phyloP scores from a whole-genome alignment of 2,329 filamentous ascomycete species.

The Clonostachys rhizophaga region DNA sequence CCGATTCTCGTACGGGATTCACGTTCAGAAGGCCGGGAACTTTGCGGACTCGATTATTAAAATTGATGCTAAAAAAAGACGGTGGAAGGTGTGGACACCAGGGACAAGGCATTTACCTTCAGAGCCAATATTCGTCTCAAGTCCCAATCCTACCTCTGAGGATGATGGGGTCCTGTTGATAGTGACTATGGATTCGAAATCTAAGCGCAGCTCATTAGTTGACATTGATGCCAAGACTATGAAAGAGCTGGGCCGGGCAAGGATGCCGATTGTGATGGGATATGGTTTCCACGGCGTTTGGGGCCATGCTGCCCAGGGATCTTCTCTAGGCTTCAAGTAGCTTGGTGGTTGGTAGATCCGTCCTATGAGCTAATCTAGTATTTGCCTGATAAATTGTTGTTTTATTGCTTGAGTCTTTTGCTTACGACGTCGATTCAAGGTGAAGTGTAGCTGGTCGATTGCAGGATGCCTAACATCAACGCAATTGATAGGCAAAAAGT shows the following conservation, averaged over 20 bases:
- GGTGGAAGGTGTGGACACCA: slow-evolving; percentile 49
- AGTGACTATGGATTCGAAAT: slow-evolving; percentile 59
- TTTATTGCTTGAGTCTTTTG: too few relatives aligned
- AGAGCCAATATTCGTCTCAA: slow-evolving; percentile 62
- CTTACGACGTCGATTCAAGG: too few relatives aligned
- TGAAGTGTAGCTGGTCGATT: too few relatives aligned
- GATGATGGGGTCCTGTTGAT: slow-evolving; percentile 61
- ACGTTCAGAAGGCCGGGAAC: slow-evolving; percentile 51
- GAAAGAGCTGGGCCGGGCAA: slow-evolving; percentile 58
- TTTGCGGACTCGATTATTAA: slow-evolving; percentile 61
- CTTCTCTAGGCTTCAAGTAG: too few relatives aligned
- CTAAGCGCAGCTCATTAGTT: slow-evolving; percentile 57
- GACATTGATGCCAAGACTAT: slow-evolving; percentile 59
- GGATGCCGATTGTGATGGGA: slow-evolving; percentile 53
- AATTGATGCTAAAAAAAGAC: slow-evolving; percentile 52
- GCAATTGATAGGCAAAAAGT: too few relatives aligned
- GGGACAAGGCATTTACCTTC: slow-evolving; percentile 58
- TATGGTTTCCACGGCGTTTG: slow-evolving; percentile 60
- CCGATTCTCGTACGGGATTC: slow-evolving; percentile 56
- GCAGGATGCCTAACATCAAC: too few relatives aligned
- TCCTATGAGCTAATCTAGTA: too few relatives aligned
- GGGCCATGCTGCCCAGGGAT: neutral
- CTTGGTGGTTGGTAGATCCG: too few relatives aligned
- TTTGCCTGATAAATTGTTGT: too few relatives aligned
- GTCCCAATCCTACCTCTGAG: slow-evolving; percentile 34